These are phyloP conservation scores for Cantharellus anzutake DNA, from an alignment of 768 basidiomycete genomes.

Conservation along the genomic window DNA sequence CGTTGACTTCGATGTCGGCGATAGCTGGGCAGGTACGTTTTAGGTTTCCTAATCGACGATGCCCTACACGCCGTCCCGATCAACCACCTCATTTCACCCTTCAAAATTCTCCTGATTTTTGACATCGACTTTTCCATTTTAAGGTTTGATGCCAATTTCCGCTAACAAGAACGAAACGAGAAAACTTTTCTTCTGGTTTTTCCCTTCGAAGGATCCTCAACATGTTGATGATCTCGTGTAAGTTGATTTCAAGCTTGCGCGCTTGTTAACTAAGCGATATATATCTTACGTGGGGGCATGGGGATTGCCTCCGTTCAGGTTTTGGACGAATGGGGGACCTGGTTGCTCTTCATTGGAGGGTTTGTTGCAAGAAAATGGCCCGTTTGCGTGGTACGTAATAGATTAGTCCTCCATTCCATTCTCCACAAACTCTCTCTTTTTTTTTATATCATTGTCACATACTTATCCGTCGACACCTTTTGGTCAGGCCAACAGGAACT, in stretches of 20 bases:
- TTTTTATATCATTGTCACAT: neutral
- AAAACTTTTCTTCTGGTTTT: slow-evolving; percentile 7
- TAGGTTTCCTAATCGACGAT: neutral
- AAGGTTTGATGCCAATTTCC: slow-evolving; percentile 2
- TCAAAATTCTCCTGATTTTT: neutral
- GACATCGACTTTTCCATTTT: neutral
- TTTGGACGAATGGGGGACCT: slow-evolving; percentile 1
- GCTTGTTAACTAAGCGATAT: neutral
- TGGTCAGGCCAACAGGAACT: neutral
- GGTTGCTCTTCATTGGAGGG: slow-evolving; percentile 1
- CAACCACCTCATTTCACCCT: neutral
- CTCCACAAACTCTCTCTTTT: neutral
- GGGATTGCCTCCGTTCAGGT: neutral
- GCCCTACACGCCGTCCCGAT: neutral
- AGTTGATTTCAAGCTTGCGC: neutral
- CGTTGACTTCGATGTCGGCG: slow-evolving; percentile 2
- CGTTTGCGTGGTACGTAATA: neutral
- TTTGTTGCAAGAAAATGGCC: slow-evolving; percentile 1
- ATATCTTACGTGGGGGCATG: neutral
- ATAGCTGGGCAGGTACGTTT: slow-evolving; percentile 1
- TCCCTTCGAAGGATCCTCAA: neutral
- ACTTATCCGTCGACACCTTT: neutral
- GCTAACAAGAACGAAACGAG: neutral
- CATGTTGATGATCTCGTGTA: neutral
- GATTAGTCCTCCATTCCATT: neutral